These are phyloP conservation scores for Carex pumila DNA, from an alignment of 176 grass and related monocot species.

Conservation along the genomic window DNA sequence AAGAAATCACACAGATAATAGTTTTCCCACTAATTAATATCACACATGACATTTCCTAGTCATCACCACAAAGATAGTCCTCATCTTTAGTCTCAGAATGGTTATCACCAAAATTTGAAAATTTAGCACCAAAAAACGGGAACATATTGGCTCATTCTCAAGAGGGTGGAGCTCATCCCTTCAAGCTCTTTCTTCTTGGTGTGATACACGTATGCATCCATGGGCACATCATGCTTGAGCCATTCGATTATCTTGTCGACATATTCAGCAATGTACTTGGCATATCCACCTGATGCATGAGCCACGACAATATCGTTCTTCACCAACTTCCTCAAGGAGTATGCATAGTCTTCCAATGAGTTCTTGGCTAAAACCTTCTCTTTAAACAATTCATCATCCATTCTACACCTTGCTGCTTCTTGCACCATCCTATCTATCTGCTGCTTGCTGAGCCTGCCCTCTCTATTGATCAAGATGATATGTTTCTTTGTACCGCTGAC, in stretches of 20 bases:
- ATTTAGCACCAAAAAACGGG: constrained; percentile 38
- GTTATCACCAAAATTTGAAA: constrained; percentile 41
- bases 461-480: constrained; percentile 72
- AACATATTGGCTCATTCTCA: background rate
- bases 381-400: constrained; percentile 67
- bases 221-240: constrained; percentile 59
- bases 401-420: constrained; percentile 63
- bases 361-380: constrained; percentile 81
- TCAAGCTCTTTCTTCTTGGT: constrained; percentile 79
- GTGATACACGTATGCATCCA: constrained; percentile 46
- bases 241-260: constrained; percentile 49
- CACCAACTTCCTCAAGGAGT: constrained; percentile 77
- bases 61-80: background rate
- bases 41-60: too few species aligned
- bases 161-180: constrained; percentile 59
- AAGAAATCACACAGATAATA: too few species aligned
- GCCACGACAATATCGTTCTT: constrained; percentile 29
- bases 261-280: constrained; percentile 65
- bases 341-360: constrained; percentile 65
- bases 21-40: too few species aligned
- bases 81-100: background rate
- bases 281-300: constrained; percentile 30
- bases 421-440: constrained; percentile 89
- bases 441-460: constrained; percentile 66
- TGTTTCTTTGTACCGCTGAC: constrained; percentile 26